Percentiles rank a stretch among this genome's conserved stretches.
Conservation (phyloP, 2,329 filamentous ascomycete species). For the Aureobasidium musti region DNA sequence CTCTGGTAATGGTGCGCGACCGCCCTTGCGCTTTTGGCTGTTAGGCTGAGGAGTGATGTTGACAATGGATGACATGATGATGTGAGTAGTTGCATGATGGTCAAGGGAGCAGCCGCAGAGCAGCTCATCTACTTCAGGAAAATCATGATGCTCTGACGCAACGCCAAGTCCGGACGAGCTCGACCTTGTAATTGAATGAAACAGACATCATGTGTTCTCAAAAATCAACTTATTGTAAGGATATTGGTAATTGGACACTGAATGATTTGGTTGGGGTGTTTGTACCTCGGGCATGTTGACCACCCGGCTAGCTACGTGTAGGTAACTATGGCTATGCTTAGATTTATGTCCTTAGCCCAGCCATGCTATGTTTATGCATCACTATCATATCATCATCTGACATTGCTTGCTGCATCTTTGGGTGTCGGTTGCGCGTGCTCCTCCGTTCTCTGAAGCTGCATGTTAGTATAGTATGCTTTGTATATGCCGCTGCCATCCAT, state of each 20-base stretch:
- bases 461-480: not conserved
- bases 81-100: conserved; percentile 21
- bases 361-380: not conserved
- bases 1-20: conserved; percentile 17
- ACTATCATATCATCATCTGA: not conserved
- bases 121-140: conserved; percentile 25
- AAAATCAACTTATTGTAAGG: too few relatives aligned
- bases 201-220: too few relatives aligned
- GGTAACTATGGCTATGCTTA: not conserved
- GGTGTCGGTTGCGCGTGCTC: too few relatives aligned
- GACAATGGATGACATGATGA: conserved; percentile 15
- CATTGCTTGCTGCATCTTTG: not conserved
- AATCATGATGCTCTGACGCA: conserved; percentile 27
- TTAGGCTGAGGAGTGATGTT: conserved; percentile 10
- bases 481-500: not conserved
- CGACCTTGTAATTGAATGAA: not conserved
- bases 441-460: not conserved
- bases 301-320: not conserved
- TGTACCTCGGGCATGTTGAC: not conserved
- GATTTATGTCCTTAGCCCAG: too few relatives aligned
- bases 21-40: conserved; percentile 21
- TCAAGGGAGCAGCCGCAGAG: conserved; percentile 8
- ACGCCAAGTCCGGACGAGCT: not conserved
- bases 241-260: too few relatives aligned
- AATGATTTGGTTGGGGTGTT: not conserved